Evolutionary conservation across 305 asterid species (phyloP), one percentile per base, ranked within the genome.

Genomic region (Fraxinus sp.): DNA sequence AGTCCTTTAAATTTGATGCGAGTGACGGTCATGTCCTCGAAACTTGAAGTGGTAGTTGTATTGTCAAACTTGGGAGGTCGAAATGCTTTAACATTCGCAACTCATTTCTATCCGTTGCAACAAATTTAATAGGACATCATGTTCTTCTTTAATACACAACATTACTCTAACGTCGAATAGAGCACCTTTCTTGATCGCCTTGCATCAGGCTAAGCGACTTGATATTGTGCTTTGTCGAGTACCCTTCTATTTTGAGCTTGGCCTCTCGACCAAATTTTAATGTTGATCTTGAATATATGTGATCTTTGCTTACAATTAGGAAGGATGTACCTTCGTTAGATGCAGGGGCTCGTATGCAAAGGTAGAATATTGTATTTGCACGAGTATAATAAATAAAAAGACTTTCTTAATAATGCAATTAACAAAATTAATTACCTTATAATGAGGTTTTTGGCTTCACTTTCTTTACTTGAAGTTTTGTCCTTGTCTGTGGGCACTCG

Each of bases 261-360:
- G 0, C 7, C 20, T 16, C 20, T 52, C 8, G 16, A 52, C 22
- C 59, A 14, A 52, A 16, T 52, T 52, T 52, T 4, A 52, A 16
- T 16, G 0, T 0, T 4, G 22, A 16, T 52, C 24, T 52, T n/a
- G 64, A 55, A 55, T 55, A 55, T 5, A 55, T n/a, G 66, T 55
- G n/a, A 55, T n/a, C n/a, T n/a, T 55, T 0, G 1, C 64, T 1
- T 55, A n/a, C 2, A 5, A 55, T 5, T 0, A 26, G 64, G 10
- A 5, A 13, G 13, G 70, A 20, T 20, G 26, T 20, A 3, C 28
- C 14, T 52, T 32, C 78, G 77, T 83, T 87, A 83, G 87, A 84
- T 81, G 33, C 77, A 55, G 80, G 84, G 84, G 81, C 79, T 80
- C 32, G 33, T 78, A 83, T 85, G 77, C 83, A 83, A 83, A 75